Conservation (phyloP, 768 basidiomycete genomes). For the Boletus rufocinnamomeus region DNA sequence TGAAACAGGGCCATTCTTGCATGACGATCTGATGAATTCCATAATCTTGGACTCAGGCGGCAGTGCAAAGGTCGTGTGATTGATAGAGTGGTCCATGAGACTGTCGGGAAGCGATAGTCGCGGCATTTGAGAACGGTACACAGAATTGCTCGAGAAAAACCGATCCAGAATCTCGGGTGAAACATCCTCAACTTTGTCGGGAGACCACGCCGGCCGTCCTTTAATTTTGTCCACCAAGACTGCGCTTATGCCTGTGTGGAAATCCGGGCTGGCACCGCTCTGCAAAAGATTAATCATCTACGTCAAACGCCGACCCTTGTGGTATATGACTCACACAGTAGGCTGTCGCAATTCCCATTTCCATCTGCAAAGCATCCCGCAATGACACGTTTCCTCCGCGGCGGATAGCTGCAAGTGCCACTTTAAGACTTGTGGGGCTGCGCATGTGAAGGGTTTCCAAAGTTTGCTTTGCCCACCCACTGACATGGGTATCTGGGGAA, state of each 20-base stretch:
- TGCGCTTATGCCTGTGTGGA: constrained; percentile 75
- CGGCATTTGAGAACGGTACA: constrained; percentile 48
- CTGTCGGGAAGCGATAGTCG: constrained; percentile 44
- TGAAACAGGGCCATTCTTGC: constrained; percentile 43
- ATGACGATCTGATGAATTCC: constrained; percentile 47
- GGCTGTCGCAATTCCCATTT: constrained; percentile 84
- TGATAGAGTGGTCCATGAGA: constrained; percentile 28
- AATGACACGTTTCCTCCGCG: constrained; percentile 65
- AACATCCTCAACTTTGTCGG: constrained; percentile 62
- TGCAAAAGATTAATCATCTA: constrained; percentile 34
- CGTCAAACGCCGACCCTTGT: constrained; percentile 11
- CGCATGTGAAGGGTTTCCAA: constrained; percentile 60
- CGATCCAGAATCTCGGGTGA: constrained; percentile 53
- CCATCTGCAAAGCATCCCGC: constrained; percentile 73
- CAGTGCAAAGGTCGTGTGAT: constrained; percentile 51
- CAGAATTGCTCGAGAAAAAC: constrained; percentile 67
- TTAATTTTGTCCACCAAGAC: constrained; percentile 56
- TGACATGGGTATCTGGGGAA: constrained; percentile 46
- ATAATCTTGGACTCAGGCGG: constrained; percentile 80
- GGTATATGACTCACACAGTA: constrained; percentile 69
- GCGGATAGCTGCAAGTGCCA: constrained; percentile 80
- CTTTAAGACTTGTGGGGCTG: constrained; percentile 91
- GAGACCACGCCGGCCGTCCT: constrained; percentile 70
- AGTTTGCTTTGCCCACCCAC: constrained; percentile 75
- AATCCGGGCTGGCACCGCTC: constrained; percentile 82